A percentile compares a stretch with the other conserved stretches of the same genome.
Conservation (phyloP, 169 alveolate species). For the Cryptosporidium ubiquitum region DNA sequence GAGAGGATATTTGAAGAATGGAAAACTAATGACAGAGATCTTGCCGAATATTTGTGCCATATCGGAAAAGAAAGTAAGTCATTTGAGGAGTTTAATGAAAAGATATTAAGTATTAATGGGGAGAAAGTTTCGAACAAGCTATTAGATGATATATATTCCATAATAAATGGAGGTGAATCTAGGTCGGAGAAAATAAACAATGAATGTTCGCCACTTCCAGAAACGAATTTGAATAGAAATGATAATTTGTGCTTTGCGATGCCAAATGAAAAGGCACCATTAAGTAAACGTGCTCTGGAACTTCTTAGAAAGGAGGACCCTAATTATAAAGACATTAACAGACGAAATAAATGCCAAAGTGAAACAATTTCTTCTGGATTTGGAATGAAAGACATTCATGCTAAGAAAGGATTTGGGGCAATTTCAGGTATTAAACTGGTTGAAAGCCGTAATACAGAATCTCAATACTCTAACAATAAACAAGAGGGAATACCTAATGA, state of each 20-base stretch:
- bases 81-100: conserved; percentile 3
- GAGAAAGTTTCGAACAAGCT: neutral
- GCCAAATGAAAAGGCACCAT: conserved; percentile 61
- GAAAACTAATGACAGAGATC: conserved; percentile 42
- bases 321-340: conserved; percentile 5
- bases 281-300: conserved; percentile 46
- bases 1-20: conserved; percentile 47
- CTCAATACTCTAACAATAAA: neutral
- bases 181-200: neutral
- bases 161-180: neutral
- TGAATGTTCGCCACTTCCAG: neutral
- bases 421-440: conserved; percentile 87
- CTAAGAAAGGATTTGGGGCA: conserved; percentile 77
- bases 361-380: conserved; percentile 40
- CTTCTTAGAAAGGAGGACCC: conserved; percentile 43
- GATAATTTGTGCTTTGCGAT: conserved; percentile 24
- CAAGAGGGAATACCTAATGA: conserved; percentile 50
- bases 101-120: neutral
- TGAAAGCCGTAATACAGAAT: neutral
- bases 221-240: neutral
- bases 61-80: neutral
- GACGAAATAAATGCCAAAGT: neutral
- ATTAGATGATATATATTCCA: conserved; percentile 1
- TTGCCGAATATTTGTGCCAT: conserved; percentile 35
- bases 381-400: conserved; percentile 30